These are phyloP conservation scores for Cerrena zonata DNA, from an alignment of 1,284 basidiomycete species.

Conservation along the genomic window DNA sequence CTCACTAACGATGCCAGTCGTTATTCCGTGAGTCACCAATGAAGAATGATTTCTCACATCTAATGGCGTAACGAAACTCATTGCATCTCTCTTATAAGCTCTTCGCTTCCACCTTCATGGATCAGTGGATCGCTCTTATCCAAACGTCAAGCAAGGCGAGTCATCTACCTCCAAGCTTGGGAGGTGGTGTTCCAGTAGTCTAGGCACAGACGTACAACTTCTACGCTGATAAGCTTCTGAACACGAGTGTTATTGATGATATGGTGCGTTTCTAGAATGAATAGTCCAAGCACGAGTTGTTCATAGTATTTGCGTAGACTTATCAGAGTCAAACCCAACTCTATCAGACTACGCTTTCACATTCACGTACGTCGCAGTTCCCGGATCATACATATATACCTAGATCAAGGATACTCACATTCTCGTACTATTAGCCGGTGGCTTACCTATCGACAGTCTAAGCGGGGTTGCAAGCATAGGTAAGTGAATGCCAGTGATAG, in stretches of 20 bases:
- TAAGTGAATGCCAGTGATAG: background rate
- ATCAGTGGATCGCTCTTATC: constrained; percentile 30
- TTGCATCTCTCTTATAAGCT: too few species aligned
- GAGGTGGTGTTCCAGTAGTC: constrained; percentile 43
- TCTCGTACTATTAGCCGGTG: background rate
- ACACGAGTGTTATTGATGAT: constrained; percentile 15
- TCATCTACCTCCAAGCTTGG: constrained; percentile 34
- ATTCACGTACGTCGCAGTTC: background rate
- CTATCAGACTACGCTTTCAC: background rate
- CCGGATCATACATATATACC: background rate
- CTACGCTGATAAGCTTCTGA: constrained; percentile 55
- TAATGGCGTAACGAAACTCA: too few species aligned
- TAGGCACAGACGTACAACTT: constrained; percentile 66
- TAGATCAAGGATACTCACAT: too few species aligned
- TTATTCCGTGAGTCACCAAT: too few species aligned
- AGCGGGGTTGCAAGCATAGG: background rate
- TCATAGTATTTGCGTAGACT: background rate
- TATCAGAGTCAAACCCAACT: background rate
- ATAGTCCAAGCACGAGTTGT: background rate
- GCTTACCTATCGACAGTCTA: background rate
- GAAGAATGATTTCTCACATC: too few species aligned
- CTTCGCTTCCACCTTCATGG: constrained; percentile 14
- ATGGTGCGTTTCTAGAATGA: constrained; percentile 9
- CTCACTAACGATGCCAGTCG: too few species aligned
- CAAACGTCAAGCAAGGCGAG: constrained; percentile 23